These are phyloP conservation scores for Plasmodium malariae DNA, from an alignment of 169 alveolate genomes.

Conservation along the genomic window DNA sequence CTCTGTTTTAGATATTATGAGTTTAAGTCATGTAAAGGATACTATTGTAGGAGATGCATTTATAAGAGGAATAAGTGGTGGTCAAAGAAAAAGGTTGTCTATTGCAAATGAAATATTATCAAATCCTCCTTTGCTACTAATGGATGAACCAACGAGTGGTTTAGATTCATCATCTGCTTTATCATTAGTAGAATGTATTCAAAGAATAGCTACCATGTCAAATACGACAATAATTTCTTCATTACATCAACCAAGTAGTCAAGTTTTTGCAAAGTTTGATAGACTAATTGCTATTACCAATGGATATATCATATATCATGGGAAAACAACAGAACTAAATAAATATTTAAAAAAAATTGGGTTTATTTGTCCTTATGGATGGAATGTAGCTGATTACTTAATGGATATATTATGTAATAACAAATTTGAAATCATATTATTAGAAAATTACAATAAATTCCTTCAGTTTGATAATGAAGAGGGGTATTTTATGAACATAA, in stretches of 20 bases:
- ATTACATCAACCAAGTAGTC: constrained; percentile 85
- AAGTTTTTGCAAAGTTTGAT: constrained; percentile 85
- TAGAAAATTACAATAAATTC: constrained; percentile 61
- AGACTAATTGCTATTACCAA: constrained; percentile 81
- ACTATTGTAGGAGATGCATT: constrained; percentile 82
- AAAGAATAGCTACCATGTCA: constrained; percentile 58
- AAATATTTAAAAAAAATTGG: constrained; percentile 65
- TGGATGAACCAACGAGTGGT: constrained; percentile 94
- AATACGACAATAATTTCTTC: constrained; percentile 82
- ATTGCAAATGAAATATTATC: constrained; percentile 90
- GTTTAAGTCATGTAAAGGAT: constrained; percentile 80
- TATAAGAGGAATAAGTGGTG: constrained; percentile 86
- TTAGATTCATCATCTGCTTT: constrained; percentile 89
- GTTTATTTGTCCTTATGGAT: constrained; percentile 78
- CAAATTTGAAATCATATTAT: constrained; percentile 15
- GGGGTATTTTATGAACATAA: constrained; percentile 37
- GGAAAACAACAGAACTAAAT: constrained; percentile 79
- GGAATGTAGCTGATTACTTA: constrained; percentile 80
- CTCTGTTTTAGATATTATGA: constrained; percentile 80
- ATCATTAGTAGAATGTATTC: constrained; percentile 78
- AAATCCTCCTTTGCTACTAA: constrained; percentile 87
- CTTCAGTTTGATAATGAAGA: constrained; percentile 5
- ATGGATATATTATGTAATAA: constrained; percentile 76
- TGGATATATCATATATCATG: constrained; percentile 87
- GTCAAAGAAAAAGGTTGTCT: constrained; percentile 88